Percentiles rank a stretch among this genome's conserved stretches.
phyloP scores from a whole-genome alignment of 1,284 basidiomycete species.

The Bondarzewia mesenterica region DNA sequence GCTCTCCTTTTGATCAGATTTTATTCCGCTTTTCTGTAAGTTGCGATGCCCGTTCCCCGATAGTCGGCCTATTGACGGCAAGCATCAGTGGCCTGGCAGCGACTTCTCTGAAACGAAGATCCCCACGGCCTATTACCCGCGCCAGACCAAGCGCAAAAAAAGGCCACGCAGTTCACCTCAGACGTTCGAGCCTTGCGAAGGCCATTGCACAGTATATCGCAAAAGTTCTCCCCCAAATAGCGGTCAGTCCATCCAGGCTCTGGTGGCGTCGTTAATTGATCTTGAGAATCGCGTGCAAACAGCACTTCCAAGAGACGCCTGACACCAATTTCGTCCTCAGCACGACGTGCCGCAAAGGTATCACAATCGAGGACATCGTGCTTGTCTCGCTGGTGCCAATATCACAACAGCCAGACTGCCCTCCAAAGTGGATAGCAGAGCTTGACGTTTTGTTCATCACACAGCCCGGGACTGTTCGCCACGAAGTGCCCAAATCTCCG shows the following conservation, averaged over 20 bases:
- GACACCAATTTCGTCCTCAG: background rate
- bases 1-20: background rate
- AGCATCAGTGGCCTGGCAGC: background rate
- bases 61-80: background rate
- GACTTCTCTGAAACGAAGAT: background rate
- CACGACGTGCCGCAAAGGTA: background rate
- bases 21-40: background rate
- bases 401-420: background rate
- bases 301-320: no score
- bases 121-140: background rate
- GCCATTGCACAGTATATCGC: background rate
- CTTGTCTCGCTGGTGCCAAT: background rate
- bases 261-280: background rate
- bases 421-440: background rate
- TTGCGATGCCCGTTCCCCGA: background rate
- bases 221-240: background rate
- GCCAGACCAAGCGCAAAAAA: background rate
- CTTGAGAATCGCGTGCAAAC: background rate
- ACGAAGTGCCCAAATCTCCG: background rate
- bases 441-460: constrained; percentile 2
- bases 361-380: background rate
- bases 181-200: background rate
- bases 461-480: constrained; percentile 5
- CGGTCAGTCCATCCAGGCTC: background rate
- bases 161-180: background rate